Percentiles rank a stretch among this genome's conserved stretches.
phyloP scores from a whole-genome alignment of 1,284 basidiomycete genomes.

The Sporisorium graminicola region DNA sequence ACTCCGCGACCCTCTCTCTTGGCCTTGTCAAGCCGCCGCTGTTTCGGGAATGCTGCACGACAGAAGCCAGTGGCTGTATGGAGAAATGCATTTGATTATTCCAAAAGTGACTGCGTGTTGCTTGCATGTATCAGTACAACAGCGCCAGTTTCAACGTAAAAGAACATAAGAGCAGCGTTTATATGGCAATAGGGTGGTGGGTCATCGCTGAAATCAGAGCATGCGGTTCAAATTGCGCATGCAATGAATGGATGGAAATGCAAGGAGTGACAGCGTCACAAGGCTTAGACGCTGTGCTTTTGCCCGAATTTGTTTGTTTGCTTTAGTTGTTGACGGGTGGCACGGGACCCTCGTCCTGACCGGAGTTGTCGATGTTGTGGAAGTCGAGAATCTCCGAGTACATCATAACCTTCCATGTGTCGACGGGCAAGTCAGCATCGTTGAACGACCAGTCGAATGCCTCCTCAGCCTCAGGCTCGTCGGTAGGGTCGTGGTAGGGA shows the following conservation, averaged over 20 bases:
- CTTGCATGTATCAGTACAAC: conserved; percentile 18
- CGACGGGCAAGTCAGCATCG: conserved; percentile 98
- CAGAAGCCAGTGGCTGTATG: not conserved
- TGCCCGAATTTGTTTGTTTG: not conserved
- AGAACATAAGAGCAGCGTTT: conserved; percentile 4
- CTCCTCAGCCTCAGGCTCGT: conserved; percentile 93
- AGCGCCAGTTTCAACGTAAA: conserved; percentile 7
- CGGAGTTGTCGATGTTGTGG: conserved; percentile 69
- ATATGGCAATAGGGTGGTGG: conserved; percentile 15
- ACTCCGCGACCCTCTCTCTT: not conserved
- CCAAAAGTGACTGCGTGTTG: conserved; percentile 14
- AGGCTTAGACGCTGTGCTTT: not conserved
- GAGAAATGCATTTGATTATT: conserved; percentile 11
- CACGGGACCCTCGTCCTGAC: conserved; percentile 57
- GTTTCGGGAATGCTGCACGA: not conserved
- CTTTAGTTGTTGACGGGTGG: conserved; percentile 46
- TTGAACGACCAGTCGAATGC: conserved; percentile 99
- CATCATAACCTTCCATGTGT: conserved; percentile 93
- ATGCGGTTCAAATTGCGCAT: not conserved
- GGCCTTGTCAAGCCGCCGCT: not conserved
- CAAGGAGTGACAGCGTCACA: conserved; percentile 8
- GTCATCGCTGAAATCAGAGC: not conserved
- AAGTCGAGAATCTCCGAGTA: conserved; percentile 72
- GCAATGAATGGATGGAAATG: not conserved
- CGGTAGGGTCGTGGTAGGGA: conserved; percentile 98